Percentiles rank a stretch among this genome's conserved stretches.
These are phyloP conservation scores for Backusella macrospora DNA, from an alignment of 192 early-diverging fungal species.

Conservation along the genomic window DNA sequence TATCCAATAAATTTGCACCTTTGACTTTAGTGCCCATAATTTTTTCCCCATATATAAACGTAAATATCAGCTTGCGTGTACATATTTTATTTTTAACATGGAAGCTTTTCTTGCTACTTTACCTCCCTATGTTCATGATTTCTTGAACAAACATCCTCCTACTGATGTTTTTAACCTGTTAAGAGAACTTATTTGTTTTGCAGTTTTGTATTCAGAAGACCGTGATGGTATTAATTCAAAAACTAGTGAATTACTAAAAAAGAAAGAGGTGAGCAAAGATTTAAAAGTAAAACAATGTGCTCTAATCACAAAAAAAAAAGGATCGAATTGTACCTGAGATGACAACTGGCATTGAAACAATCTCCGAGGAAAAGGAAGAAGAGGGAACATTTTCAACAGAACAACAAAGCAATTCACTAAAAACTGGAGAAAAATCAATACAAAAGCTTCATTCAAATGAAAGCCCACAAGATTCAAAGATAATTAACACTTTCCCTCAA, in stretches of 20 bases:
- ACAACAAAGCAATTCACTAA: background rate
- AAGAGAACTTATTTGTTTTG: slow-evolving; percentile 43
- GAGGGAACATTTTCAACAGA: background rate
- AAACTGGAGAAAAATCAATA: background rate
- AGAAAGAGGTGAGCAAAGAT: slow-evolving; percentile 1
- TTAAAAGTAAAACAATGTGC: background rate
- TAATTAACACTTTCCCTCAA: slow-evolving; percentile 30
- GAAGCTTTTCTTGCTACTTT: slow-evolving; percentile 42
- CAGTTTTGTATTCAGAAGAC: slow-evolving; percentile 42
- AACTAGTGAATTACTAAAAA: slow-evolving; percentile 3
- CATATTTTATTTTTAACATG: slow-evolving; percentile 20
- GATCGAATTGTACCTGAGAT: slow-evolving; percentile 12
- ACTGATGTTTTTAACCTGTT: slow-evolving; percentile 37
- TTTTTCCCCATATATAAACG: too few species aligned
- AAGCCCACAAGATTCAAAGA: background rate
- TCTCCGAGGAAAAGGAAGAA: slow-evolving; percentile 10
- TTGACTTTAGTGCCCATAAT: too few species aligned
- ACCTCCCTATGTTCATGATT: slow-evolving; percentile 44
- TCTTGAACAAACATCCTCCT: slow-evolving; percentile 31
- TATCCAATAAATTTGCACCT: too few species aligned
- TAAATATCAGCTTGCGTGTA: background rate
- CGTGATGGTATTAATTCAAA: slow-evolving; percentile 21
- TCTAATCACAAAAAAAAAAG: slow-evolving; percentile 5
- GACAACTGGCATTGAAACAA: slow-evolving; percentile 7
- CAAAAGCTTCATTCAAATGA: background rate